These are phyloP conservation scores for Epithemia pelagica DNA, from an alignment of 108 stramenopile species.

Conservation along the genomic window DNA sequence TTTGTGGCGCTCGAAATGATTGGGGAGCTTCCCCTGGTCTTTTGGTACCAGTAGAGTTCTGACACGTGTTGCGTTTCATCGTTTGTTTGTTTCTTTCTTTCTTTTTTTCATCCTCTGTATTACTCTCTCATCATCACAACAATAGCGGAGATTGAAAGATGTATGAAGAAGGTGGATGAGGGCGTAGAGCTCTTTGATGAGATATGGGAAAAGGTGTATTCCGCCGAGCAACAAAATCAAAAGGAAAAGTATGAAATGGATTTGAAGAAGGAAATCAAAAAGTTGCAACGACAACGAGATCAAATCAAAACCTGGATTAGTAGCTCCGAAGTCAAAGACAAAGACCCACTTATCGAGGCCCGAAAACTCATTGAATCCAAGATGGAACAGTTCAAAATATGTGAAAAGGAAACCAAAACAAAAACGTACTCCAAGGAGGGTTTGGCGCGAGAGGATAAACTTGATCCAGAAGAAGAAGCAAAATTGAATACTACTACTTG, in stretches of 20 bases:
- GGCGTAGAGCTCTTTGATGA: constrained; percentile 97
- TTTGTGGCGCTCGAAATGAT: too few species aligned
- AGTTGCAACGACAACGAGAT: constrained; percentile 95
- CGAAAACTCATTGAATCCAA: constrained; percentile 90
- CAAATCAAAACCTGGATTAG: constrained; percentile 98
- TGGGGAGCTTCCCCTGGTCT: too few species aligned
- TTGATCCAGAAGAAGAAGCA: constrained; percentile 78
- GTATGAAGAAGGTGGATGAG: constrained; percentile 96
- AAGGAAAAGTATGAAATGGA: constrained; percentile 98
- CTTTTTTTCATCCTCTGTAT: neutral
- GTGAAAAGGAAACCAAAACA: constrained; percentile 99
- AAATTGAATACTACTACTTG: constrained; percentile 63
- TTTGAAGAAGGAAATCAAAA: constrained; percentile 99
- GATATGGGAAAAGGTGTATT: constrained; percentile 97
- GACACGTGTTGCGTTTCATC: neutral
- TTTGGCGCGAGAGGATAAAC: constrained; percentile 67
- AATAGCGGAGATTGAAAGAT: constrained; percentile 91
- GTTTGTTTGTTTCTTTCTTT: neutral
- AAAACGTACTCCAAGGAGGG: constrained; percentile 98
- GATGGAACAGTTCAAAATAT: constrained; percentile 99
- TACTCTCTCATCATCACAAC: neutral
- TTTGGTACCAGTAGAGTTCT: neutral
- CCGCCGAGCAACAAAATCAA: constrained; percentile 92
- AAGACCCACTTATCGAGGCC: constrained; percentile 77
- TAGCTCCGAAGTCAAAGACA: constrained; percentile 96